phyloP scores from a whole-genome alignment of 352 stramenopile genomes.

The Blastocystis sp. region DNA sequence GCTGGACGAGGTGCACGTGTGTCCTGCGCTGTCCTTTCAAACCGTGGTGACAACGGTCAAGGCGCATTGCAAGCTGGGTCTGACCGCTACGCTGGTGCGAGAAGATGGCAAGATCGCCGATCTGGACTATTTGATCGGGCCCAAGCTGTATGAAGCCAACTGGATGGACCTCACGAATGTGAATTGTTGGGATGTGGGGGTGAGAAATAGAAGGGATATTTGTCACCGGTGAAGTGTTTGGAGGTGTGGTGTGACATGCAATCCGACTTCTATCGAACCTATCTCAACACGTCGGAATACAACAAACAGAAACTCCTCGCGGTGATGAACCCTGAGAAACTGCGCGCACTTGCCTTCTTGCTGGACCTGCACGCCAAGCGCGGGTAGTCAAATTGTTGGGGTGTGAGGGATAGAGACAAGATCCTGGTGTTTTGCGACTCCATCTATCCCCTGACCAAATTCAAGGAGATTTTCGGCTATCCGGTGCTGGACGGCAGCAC shows the following conservation, averaged over 20 bases:
- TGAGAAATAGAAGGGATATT: slow-evolving; percentile 77
- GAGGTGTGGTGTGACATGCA: slow-evolving; percentile 99
- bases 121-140: slow-evolving; percentile 98
- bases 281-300: slow-evolving; percentile 74
- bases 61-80: slow-evolving; percentile 90
- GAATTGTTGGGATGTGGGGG: background rate
- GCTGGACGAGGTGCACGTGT: slow-evolving; percentile 93
- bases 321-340: slow-evolving; percentile 97
- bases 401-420: slow-evolving; percentile 76
- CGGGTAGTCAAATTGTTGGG: slow-evolving; percentile 75
- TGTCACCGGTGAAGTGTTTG: slow-evolving; percentile 94
- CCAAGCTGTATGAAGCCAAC: slow-evolving; percentile 94
- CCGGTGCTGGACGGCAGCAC: slow-evolving; percentile 46
- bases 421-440: slow-evolving; percentile 82
- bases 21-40: slow-evolving; percentile 96
- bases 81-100: slow-evolving; percentile 96
- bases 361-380: slow-evolving; percentile 58
- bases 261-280: slow-evolving; percentile 91
- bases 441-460: slow-evolving; percentile 79
- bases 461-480: slow-evolving; percentile 76
- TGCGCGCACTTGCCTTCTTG: slow-evolving; percentile 74
- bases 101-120: slow-evolving; percentile 97
- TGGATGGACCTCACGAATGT: slow-evolving; percentile 96
- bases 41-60: slow-evolving; percentile 76
- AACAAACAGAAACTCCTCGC: slow-evolving; percentile 88